These are phyloP conservation scores for Dictyostelium gargantuum DNA, from an alignment of 208 protist genomes.

Conservation along the genomic window DNA sequence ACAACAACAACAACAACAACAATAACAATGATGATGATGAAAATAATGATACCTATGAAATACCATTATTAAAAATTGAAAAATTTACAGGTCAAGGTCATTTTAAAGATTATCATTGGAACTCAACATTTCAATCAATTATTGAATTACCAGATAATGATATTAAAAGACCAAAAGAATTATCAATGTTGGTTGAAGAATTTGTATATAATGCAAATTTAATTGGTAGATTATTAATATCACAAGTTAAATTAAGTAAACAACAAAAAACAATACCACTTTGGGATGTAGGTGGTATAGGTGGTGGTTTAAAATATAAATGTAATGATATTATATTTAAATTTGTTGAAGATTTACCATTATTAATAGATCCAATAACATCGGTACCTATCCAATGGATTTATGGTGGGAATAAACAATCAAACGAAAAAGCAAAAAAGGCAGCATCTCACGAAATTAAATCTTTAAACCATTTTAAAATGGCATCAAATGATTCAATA, in stretches of 20 bases:
- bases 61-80: not conserved
- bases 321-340: constrained; percentile 74
- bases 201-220: constrained; percentile 74
- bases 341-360: constrained; percentile 54
- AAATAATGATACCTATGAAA: not conserved
- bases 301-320: constrained; percentile 32
- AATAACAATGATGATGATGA: not conserved
- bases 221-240: constrained; percentile 76
- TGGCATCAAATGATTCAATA: not conserved
- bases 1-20: not conserved
- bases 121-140: constrained; percentile 4
- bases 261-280: constrained; percentile 70
- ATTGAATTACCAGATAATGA: not conserved
- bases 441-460: constrained; percentile 42
- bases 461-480: constrained; percentile 20
- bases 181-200: constrained; percentile 20
- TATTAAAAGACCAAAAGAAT: not conserved
- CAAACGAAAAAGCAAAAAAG: constrained; percentile 37
- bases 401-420: constrained; percentile 17
- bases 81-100: not conserved
- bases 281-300: constrained; percentile 42
- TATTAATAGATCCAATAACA: too few relatives aligned
- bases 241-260: constrained; percentile 51
- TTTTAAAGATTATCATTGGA: constrained; percentile 25
- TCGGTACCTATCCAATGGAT: constrained; percentile 37